Evolutionary conservation across 805 yeast species (phyloP), one percentile per base, ranked within the genome.

Genomic region (Suhomyces sp.): DNA sequence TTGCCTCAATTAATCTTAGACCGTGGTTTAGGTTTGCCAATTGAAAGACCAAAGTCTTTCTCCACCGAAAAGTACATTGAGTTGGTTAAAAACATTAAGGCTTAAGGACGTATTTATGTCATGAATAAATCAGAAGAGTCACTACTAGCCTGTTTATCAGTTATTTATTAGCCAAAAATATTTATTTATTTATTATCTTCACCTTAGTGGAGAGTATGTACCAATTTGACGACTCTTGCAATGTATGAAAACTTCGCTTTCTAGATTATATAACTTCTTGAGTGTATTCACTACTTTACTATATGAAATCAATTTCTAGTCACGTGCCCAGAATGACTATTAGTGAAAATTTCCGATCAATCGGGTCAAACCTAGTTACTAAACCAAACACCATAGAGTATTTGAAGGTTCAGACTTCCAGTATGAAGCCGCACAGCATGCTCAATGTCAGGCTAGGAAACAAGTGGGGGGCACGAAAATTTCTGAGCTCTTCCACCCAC

Each of bases 1-100:
- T 68, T 84, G 55, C 77, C 87, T 25, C 93, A 84, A 66, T 70
- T 84, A 59, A 79, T 84, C 48, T 77, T 85, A 77, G 93, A 84
- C 68, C 72, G 93, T 46, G 77, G 79, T 47, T 63, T 79, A 37
- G 91, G 91, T 35, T 58, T 83, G 60, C 88, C 93, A 37, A 81
- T 84, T 47, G 93, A 84, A 66, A 76, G 93, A 60, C 93, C 93
- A 56, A 83, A 80, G 72, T 68, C 60, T 31, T 54, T 55, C 56
- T 56, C 61, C 44, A 56, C 61, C 25, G 61, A 87, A 70, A 88
- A 88, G 72, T 86, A 83, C 75, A 81, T 79, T 60, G 88, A 86
- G 74, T 70, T 87, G 63, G 95, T 83, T 56, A 72, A 76, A 51
- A 60, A 51, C 56, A 60, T 63, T 44, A 43, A 45, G 43, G 45